Evolutionary conservation across 345 rosid genomes (phyloP).

Genomic region (Hevea brasiliensis): DNA sequence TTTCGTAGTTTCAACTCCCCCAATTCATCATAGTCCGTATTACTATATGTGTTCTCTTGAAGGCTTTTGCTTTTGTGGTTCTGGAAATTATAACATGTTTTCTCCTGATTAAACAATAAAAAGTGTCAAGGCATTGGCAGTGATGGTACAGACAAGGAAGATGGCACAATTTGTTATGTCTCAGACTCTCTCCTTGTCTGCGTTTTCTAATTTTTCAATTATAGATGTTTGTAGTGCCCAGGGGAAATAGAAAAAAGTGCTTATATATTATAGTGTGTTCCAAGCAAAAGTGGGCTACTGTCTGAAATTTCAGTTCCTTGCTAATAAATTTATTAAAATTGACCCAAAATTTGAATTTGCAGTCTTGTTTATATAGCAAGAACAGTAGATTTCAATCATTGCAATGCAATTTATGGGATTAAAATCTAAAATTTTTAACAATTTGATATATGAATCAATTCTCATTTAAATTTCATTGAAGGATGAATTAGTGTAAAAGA

Average conservation of each 20-base stretch:
- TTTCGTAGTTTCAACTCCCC: not conserved
- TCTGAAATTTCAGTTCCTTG: too few species aligned
- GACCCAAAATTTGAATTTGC: too few species aligned
- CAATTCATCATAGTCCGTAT: too few species aligned
- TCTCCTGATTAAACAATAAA: not conserved
- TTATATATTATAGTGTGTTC: not conserved
- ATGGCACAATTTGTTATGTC: constrained; percentile 31
- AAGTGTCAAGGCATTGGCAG: not conserved
- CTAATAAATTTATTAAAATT: too few species aligned
- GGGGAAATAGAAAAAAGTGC: not conserved
- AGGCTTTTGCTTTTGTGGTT: not conserved
- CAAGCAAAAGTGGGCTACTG: too few species aligned
- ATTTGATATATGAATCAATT: too few species aligned
- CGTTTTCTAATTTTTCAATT: not conserved
- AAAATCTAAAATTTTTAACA: too few species aligned
- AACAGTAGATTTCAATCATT: too few species aligned
- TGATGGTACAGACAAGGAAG: constrained; percentile 13
- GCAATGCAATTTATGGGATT: too few species aligned
- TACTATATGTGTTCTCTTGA: constrained; percentile 3
- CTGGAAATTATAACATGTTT: not conserved
- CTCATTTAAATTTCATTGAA: too few species aligned
- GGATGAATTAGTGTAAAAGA: too few species aligned
- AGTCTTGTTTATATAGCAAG: too few species aligned
- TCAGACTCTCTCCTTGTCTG: not conserved
- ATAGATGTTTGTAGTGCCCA: not conserved